Evolutionary conservation across 1,139 yeast species (phyloP).

Genomic region (Debaryomyces subglobosus): DNA sequence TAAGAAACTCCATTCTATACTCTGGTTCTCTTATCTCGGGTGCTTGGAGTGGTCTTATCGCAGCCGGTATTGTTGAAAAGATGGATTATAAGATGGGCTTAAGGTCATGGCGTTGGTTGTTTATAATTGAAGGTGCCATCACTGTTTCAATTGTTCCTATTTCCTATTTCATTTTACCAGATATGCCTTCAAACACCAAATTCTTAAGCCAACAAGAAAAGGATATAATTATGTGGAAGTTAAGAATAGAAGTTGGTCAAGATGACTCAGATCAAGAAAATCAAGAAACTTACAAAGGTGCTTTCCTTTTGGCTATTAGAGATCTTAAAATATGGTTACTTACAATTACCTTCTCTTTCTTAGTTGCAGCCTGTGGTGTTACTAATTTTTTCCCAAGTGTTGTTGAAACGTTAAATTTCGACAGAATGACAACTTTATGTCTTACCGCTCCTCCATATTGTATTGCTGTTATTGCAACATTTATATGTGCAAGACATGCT

Average conservation of each 20-base stretch:
- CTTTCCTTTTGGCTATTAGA: constrained; percentile 41
- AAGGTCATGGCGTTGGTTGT: constrained; percentile 73
- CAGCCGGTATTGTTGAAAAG: constrained; percentile 44
- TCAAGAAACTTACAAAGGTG: constrained; percentile 34
- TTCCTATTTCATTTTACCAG: constrained; percentile 68
- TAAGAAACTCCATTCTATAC: constrained; percentile 60
- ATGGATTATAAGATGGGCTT: constrained; percentile 44
- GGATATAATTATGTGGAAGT: constrained; percentile 49
- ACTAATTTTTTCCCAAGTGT: constrained; percentile 66
- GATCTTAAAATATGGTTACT: constrained; percentile 52
- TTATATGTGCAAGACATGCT: constrained; percentile 58
- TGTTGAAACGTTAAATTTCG: constrained; percentile 55
- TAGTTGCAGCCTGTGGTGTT: constrained; percentile 61
- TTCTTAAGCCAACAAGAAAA: constrained; percentile 54
- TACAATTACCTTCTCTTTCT: constrained; percentile 48
- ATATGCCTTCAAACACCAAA: constrained; percentile 62
- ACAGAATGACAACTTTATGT: constrained; percentile 51
- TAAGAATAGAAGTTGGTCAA: constrained; percentile 43
- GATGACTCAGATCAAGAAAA: constrained; percentile 40
- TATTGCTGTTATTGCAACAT: constrained; percentile 56
- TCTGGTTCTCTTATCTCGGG: constrained; percentile 75
- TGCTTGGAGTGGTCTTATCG: constrained; percentile 79
- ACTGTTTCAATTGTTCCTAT: constrained; percentile 61
- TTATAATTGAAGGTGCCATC: constrained; percentile 71
- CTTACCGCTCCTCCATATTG: constrained; percentile 65